phyloP scores from a whole-genome alignment of 2,329 filamentous ascomycete species.

The Neoscytalidium dimidiatum region DNA sequence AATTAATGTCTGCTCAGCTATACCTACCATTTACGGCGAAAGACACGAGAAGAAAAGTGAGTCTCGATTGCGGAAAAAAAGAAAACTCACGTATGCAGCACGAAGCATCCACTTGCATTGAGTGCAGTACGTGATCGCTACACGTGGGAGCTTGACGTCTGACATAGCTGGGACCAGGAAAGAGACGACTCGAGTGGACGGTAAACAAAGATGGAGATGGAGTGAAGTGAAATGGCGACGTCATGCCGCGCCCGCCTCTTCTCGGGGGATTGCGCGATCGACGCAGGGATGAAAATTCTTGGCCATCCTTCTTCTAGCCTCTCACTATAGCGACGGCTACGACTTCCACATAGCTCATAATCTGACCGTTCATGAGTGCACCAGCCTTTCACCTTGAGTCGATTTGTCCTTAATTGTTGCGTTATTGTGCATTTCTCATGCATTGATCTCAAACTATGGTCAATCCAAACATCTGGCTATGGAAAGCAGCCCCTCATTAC shows the following conservation, averaged over 20 bases:
- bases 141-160: conserved; percentile 61
- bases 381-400: too few species aligned
- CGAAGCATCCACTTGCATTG: conserved; percentile 92
- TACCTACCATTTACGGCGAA: background rate
- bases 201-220: background rate
- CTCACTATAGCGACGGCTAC: background rate
- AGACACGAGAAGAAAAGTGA: background rate
- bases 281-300: conserved; percentile 3
- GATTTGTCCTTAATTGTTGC: too few species aligned
- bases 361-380: too few species aligned
- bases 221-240: background rate
- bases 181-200: background rate
- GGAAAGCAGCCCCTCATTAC: background rate
- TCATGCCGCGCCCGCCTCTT: background rate
- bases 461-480: background rate
- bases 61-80: background rate
- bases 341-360: background rate
- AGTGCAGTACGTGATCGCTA: conserved; percentile 90
- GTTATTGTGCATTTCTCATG: too few species aligned
- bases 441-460: background rate
- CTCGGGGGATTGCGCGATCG: background rate
- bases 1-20: background rate
- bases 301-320: background rate
- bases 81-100: conserved; percentile 69
- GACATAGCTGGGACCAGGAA: background rate